These are phyloP conservation scores for Leccinum subgranulosum DNA, from an alignment of 768 basidiomycete species.

Conservation along the genomic window DNA sequence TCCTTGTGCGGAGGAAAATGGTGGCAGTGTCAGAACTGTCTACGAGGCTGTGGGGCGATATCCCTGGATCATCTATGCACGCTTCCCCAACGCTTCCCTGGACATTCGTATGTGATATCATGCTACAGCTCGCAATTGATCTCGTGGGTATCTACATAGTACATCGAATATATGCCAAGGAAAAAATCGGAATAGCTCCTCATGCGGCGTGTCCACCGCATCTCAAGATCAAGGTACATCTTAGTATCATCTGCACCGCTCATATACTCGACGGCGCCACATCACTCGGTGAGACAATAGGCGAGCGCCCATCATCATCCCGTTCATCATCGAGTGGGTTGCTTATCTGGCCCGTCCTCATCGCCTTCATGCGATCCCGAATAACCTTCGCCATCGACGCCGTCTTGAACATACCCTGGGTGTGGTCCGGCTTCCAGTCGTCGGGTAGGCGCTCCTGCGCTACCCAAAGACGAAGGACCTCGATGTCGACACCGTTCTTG, in stretches of 20 bases:
- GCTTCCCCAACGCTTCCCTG: no score
- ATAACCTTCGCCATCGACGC: constrained; percentile 24
- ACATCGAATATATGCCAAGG: neutral
- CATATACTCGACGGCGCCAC: neutral
- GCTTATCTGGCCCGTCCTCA: constrained; percentile 10
- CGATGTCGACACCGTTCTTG: constrained; percentile 43
- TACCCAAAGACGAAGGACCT: constrained; percentile 51
- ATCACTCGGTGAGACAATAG: constrained; percentile 3
- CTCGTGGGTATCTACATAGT: neutral
- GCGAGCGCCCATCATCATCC: constrained; percentile 7
- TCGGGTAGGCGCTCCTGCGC: constrained; percentile 50
- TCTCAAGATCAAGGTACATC: neutral
- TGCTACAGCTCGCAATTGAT: neutral
- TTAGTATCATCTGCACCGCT: neutral
- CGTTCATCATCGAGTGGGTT: constrained; percentile 21
- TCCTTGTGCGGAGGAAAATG: no score
- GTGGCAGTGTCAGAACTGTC: no score
- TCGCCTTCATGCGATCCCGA: constrained; percentile 26
- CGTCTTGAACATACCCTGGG: constrained; percentile 27
- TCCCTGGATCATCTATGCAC: no score
- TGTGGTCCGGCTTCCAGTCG: constrained; percentile 34
- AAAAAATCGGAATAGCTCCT: neutral
- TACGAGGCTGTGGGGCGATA: no score
- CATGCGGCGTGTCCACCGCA: neutral
- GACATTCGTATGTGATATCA: neutral